These are phyloP conservation scores for Schwanniomyces sp. DNA, from an alignment of 805 yeast species.

Conservation along the genomic window DNA sequence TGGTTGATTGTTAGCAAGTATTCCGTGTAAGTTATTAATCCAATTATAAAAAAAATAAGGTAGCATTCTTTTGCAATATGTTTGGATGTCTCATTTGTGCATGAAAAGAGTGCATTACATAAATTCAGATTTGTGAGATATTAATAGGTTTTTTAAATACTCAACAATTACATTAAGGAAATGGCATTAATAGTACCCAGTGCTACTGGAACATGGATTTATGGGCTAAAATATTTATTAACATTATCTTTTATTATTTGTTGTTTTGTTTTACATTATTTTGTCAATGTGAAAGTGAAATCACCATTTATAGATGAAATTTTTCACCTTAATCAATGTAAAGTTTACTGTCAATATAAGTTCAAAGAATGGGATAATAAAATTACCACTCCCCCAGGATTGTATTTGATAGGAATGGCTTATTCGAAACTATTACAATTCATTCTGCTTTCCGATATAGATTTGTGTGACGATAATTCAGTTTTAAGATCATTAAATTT, in stretches of 20 bases:
- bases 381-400: constrained; percentile 96
- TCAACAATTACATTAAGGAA: not conserved
- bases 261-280: constrained; percentile 11
- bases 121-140: not conserved
- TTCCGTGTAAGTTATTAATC: not conserved
- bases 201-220: not conserved
- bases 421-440: constrained; percentile 33
- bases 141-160: not conserved
- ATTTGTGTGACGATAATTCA: constrained; percentile 16
- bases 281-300: constrained; percentile 19
- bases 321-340: constrained; percentile 83
- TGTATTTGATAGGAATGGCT: constrained; percentile 53
- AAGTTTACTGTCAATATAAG: constrained; percentile 58
- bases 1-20: too few species aligned
- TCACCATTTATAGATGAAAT: constrained; percentile 68
- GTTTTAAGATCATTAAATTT: constrained; percentile 52
- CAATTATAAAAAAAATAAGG: not conserved
- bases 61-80: not conserved
- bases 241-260: constrained; percentile 9
- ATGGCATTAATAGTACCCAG: constrained; percentile 10
- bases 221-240: not conserved
- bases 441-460: not conserved
- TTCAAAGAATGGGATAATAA: constrained; percentile 80
- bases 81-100: not conserved
- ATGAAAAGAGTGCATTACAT: not conserved